Evolutionary conservation across 2,329 filamentous ascomycete genomes (phyloP), one percentile per base, ranked within the genome.

Genomic region (Fonsecaea nubica): DNA sequence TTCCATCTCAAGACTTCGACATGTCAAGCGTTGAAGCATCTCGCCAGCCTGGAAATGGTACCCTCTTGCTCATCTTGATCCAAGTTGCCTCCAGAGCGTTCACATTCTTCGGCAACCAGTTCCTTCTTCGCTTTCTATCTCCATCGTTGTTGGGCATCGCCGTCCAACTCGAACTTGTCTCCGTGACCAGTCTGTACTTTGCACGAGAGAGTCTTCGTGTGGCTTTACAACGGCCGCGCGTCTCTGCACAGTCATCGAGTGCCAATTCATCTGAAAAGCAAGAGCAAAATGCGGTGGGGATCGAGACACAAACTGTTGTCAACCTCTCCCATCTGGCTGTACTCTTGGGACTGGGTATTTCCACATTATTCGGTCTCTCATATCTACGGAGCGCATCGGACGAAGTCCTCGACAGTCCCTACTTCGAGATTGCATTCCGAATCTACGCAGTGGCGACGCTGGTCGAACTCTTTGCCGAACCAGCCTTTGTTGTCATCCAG

Each of bases 161-260:
- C 1, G 90, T 93, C 0, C 95, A 97, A 77, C 85, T 99, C 2
- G 95, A 99, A 74, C 88, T 98, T 0, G 97, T 93, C 77, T 93
- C 94, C 66, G 90, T 96, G 53, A 92, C 93, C 0, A 89, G 96
- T n/a, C 85, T 99, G 0, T 97, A 96, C 78, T 98, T 99, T 75
- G 91, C 95, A 0, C 87, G 95, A 45, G 95, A 99, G 79, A 94
- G 91, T 74, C 81, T 98, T 57, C 90, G 95, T 15, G 90, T 97
- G n/a, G 93, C 94, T 32, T 87, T 97, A 40, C 94, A 98, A 79
- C 86, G 95, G 59, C 91, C 93, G 72, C 80, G 82, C 13, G 72
- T 78, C 42, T 35, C 50, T 33, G 30, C 69, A 6, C 48, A 53
- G 54, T 59, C 48, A 7, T 38, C 58, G 61, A 71, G 13, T 25